A percentile compares a stretch with the other conserved stretches of the same genome.
Evolutionary conservation across 1,284 basidiomycete species (phyloP).

Genomic region (Mycosarcoma maydis): DNA sequence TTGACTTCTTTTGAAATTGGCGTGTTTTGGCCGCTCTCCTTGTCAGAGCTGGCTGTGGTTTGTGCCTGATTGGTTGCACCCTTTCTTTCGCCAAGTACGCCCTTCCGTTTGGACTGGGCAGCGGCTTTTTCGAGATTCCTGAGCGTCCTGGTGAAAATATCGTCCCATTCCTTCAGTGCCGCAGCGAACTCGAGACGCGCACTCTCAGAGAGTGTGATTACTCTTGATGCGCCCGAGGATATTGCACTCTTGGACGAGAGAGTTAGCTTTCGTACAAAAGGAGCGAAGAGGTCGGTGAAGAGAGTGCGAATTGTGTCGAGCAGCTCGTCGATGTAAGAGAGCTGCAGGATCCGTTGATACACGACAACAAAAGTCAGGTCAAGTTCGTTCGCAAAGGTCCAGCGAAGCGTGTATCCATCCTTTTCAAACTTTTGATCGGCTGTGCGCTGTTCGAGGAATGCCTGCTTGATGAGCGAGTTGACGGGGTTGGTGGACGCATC

Average conservation of each 20-base stretch:
- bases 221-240: slow-evolving; percentile 76
- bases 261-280: slow-evolving; percentile 64
- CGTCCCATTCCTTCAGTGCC: slow-evolving; percentile 83
- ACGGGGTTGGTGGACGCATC: slow-evolving; percentile 46
- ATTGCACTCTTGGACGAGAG: slow-evolving; percentile 81
- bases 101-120: slow-evolving; percentile 66
- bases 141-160: slow-evolving; percentile 80
- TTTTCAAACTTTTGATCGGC: slow-evolving; percentile 57
- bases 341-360: slow-evolving; percentile 93
- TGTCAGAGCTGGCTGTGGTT: slow-evolving; percentile 31
- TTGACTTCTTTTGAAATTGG: slow-evolving; percentile 67
- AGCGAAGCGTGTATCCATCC: slow-evolving; percentile 61
- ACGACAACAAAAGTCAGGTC: slow-evolving; percentile 70
- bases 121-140: slow-evolving; percentile 80
- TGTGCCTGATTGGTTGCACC: slow-evolving; percentile 29
- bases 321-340: slow-evolving; percentile 91
- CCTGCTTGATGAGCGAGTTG: slow-evolving; percentile 58
- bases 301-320: slow-evolving; percentile 50
- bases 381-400: slow-evolving; percentile 63
- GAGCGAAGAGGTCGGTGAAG: slow-evolving; percentile 57
- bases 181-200: slow-evolving; percentile 73
- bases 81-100: slow-evolving; percentile 45
- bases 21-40: slow-evolving; percentile 42
- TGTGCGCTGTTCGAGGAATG: slow-evolving; percentile 63
- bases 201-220: slow-evolving; percentile 40